phyloP scores from a whole-genome alignment of 768 basidiomycete genomes.

The Austroboletus festivus region DNA sequence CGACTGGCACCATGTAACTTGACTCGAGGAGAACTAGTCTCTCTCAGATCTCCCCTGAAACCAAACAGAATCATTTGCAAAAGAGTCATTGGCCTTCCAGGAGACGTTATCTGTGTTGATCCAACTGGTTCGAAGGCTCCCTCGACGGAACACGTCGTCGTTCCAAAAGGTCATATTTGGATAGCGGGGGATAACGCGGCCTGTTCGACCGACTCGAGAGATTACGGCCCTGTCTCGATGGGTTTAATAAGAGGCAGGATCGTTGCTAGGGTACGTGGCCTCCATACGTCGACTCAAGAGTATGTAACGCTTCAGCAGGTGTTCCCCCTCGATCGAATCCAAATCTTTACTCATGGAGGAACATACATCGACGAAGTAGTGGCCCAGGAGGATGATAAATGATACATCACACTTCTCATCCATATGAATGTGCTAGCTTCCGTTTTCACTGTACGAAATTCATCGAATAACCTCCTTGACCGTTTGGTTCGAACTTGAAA shows the following conservation, averaged over 20 bases:
- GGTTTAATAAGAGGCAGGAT: slow-evolving; percentile 70
- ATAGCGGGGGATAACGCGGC: slow-evolving; percentile 85
- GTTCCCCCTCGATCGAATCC: slow-evolving; percentile 30
- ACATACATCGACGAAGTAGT: slow-evolving; percentile 21
- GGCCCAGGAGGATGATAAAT: background rate
- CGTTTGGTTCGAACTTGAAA: slow-evolving; percentile 94
- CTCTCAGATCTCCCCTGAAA: slow-evolving; percentile 65
- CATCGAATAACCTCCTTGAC: slow-evolving; percentile 94
- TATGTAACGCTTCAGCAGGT: slow-evolving; percentile 19
- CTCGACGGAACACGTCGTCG: slow-evolving; percentile 66
- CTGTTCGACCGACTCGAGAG: slow-evolving; percentile 81
- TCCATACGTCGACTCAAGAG: background rate
- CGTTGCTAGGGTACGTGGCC: slow-evolving; percentile 52
- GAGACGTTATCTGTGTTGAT: slow-evolving; percentile 86
- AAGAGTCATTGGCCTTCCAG: slow-evolving; percentile 84
- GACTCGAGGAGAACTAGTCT: slow-evolving; percentile 74
- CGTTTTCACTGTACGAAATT: slow-evolving; percentile 60
- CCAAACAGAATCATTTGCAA: slow-evolving; percentile 77
- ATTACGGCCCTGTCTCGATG: slow-evolving; percentile 90
- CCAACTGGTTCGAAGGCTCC: slow-evolving; percentile 67
- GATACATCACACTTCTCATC: background rate
- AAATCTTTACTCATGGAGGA: slow-evolving; percentile 19
- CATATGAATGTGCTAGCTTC: background rate
- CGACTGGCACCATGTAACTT: slow-evolving; percentile 49
- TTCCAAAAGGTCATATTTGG: slow-evolving; percentile 91